Conservation (phyloP, 2,329 filamentous ascomycete species). For the Paramyrothecium roridum region DNA sequence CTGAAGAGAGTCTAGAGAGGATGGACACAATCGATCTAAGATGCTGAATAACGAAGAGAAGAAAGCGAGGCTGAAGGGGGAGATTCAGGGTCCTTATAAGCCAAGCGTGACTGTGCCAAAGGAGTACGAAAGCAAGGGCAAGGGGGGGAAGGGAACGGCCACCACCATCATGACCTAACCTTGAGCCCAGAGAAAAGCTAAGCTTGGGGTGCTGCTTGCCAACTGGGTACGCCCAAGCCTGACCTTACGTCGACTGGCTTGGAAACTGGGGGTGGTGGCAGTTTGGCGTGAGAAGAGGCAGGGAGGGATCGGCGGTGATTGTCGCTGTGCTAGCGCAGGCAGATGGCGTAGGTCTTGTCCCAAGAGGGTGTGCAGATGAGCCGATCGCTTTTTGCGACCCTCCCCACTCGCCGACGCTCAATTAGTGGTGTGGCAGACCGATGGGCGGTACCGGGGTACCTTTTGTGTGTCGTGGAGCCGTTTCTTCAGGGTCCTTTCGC, state of each 20-base stretch:
- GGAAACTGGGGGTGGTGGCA: no score
- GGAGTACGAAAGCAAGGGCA: not conserved
- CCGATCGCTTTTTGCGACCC: not conserved
- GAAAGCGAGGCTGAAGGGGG: not conserved
- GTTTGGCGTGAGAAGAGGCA: not conserved
- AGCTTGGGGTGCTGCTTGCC: not conserved
- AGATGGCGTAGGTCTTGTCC: conserved; percentile 17
- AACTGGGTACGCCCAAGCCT: not conserved
- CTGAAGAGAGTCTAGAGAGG: not conserved
- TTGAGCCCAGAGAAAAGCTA: not conserved
- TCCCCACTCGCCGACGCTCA: not conserved
- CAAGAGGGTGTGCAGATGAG: not conserved
- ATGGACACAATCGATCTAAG: not conserved
- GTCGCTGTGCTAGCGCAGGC: conserved; percentile 16
- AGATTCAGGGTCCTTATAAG: conserved; percentile 18
- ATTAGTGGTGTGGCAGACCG: not conserved
- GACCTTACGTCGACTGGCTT: not conserved
- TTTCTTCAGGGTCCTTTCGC: conserved; percentile 18
- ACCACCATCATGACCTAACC: not conserved
- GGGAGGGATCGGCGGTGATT: conserved; percentile 10
- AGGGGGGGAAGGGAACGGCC: not conserved
- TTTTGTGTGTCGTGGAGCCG: not conserved
- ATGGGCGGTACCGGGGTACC: not conserved
- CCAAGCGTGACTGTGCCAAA: not conserved
- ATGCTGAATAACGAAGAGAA: not conserved